Evolutionary conservation across 1,284 basidiomycete species (phyloP), one percentile per base, ranked within the genome.

Genomic region (Neonothopanus nambi): DNA sequence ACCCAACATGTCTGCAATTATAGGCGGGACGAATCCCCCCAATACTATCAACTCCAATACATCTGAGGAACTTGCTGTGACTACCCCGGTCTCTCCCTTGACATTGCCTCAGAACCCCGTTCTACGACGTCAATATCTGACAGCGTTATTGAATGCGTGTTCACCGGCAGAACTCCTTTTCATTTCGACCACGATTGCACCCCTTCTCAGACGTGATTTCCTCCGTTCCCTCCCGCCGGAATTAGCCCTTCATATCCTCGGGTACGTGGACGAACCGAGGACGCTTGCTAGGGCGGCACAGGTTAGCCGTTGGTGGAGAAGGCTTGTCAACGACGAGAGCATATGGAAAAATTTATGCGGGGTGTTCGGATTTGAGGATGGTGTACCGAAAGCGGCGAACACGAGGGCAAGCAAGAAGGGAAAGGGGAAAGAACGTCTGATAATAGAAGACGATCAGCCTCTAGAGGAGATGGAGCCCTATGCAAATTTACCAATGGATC

Each of bases 181-280:
- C 65, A 78, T 97, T 52, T 90, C 89, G 0, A 79, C 79, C 8
- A 78, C 76, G 50, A 89, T 98, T 66, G 78, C 85, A 0, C 91
- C 93, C 0, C 80, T 90, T 28, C 83, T 98, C 60, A 89, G 91
- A 65, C 84, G 92, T 5, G 95, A 98, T 67, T 95, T 96, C 66
- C 76, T 98, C 21, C 73, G 78, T 4, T 84, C 88, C 24, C 76
- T 98, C 1, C 96, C 96, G 0, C 74, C 85, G 15, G 96, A 99
- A 69, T 77, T 99, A 30, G 82, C 87, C 0, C 71, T 97, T 23
- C 84, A 94, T 64, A 83, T 96, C 51, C 78, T 98, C 48, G 74
- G 77, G 61, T 96, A 89, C 68, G 77, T 98, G 46, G 87, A 95
- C 59, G 90, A 95, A 45, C 89, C 92, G 0, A 74, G 75, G 44